Evolutionary conservation across 805 yeast genomes (phyloP).

Genomic region (Cyberlindnera xylosilytica): DNA sequence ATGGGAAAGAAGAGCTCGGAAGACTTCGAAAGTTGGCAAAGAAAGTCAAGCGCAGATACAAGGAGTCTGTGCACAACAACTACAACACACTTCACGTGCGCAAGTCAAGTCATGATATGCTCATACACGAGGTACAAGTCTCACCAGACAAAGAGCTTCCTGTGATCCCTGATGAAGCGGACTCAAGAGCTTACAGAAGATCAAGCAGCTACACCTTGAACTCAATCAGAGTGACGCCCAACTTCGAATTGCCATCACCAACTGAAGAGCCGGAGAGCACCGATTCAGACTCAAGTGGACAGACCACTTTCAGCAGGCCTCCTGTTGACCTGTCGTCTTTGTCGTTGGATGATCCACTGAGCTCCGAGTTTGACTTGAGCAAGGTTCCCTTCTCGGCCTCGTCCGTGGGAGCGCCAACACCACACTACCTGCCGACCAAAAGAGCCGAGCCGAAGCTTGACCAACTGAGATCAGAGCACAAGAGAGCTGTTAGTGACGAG

Average conservation of each 20-base stretch:
- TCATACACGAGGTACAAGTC: constrained; percentile 4
- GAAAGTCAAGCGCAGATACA: constrained; percentile 24
- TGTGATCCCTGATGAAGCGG: background rate
- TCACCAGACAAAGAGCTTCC: constrained; percentile 6
- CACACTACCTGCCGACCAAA: background rate
- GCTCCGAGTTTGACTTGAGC: constrained; percentile 8
- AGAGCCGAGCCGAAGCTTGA: constrained; percentile 2
- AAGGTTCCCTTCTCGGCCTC: constrained; percentile 24
- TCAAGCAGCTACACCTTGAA: background rate
- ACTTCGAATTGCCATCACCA: background rate
- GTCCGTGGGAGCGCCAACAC: constrained; percentile 14
- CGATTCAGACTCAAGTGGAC: background rate
- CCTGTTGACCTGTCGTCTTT: constrained; percentile 4
- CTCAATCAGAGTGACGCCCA: background rate
- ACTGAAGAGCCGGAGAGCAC: background rate
- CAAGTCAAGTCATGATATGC: constrained; percentile 9
- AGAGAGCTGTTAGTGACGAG: constrained; percentile 3
- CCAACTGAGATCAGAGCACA: constrained; percentile 6
- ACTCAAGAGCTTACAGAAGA: background rate
- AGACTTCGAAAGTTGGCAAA: constrained; percentile 17
- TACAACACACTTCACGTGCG: constrained; percentile 7
- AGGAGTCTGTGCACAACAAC: constrained; percentile 10
- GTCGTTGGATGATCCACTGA: constrained; percentile 5
- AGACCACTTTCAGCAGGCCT: constrained; percentile 4
- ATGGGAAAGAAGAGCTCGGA: constrained; percentile 20